A percentile compares a stretch with the other conserved stretches of the same genome.
Evolutionary conservation across 176 grass and related monocot species (phyloP).

Genomic region (Eremochloa ophiuroides): DNA sequence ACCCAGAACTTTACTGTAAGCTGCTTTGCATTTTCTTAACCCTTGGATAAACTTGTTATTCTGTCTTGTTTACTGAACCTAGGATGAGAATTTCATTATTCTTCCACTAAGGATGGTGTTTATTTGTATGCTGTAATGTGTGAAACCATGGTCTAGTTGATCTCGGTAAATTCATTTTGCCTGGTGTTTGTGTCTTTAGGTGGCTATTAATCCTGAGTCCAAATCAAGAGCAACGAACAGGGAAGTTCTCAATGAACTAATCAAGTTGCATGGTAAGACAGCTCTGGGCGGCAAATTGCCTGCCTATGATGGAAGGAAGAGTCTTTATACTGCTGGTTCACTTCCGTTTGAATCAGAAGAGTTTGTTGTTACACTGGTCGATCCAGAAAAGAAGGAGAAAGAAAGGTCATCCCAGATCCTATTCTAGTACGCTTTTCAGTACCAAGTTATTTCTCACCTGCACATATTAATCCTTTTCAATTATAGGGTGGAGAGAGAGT

Average conservation of each 20-base stretch:
- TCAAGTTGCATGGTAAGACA: constrained; percentile 48
- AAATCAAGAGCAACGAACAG: constrained; percentile 66
- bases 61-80: neutral
- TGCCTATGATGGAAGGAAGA: constrained; percentile 82
- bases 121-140: neutral
- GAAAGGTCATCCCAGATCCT: constrained; percentile 25
- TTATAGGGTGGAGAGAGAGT: constrained; percentile 58
- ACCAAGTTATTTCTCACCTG: neutral
- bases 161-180: neutral
- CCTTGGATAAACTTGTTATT: too few species aligned
- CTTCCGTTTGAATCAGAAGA: constrained; percentile 74
- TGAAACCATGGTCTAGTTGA: neutral
- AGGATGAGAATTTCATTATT: neutral
- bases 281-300: constrained; percentile 55
- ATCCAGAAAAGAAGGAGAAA: constrained; percentile 51
- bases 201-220: constrained; percentile 68
- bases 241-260: constrained; percentile 56
- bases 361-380: constrained; percentile 56
- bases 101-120: neutral
- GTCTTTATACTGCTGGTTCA: constrained; percentile 77
- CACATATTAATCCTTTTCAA: neutral
- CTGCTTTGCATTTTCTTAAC: neutral
- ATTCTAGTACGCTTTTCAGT: neutral
- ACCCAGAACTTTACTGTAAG: neutral
- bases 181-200: constrained; percentile 24